Base-by-base conservation (phyloP, 2,329 filamentous ascomycete genomes). In the Aureobasidium sp. region DNA sequence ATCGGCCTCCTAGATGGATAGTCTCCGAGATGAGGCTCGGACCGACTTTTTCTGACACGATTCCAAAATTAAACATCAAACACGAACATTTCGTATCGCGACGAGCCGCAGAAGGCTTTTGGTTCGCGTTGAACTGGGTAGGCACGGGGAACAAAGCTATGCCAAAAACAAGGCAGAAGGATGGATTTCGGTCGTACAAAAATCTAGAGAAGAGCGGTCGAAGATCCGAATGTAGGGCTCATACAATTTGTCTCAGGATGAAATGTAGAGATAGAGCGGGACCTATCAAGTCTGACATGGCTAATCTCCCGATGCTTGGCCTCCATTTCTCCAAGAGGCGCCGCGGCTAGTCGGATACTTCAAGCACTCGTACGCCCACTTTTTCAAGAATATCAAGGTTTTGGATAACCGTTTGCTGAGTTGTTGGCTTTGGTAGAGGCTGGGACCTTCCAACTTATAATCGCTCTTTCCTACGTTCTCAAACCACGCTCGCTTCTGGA, bases 341-440 rank as follows among this genome's bases (percentile, higher is more conserved):
- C 57, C 46, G 46, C 57, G 57, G 57, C 36, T 51, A 48, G 32
- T 59, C 57, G 57, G 57, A 51, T 60, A 51, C 57, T 60, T 60
- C 20, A 41, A 59, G 43, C 29, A 32, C 24, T 60, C 57, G 46
- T 60, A 60, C 44, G 37, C 46, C 46, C 44, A 60, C 57, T 43
- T 60, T 60, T 50, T 43, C 56, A 50, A 60, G 57, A 51, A 51
- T 60, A 50, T 51, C 57, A 47, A 59, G 43, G 55, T 51, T 50
- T 60, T 48, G 53, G 53, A 29, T 59, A 37, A 44, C 39, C 55
- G 57, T 60, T 60, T 60, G 46, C 36, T 60, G 43, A 37, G 34
- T 9, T 24, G 43, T 37, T 50, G 46, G 12, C 34, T 43, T 51
- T 34, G 46, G 44, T 41, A 36, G 41, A 41, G 46, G 55, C 57